Base-by-base conservation (phyloP, 306 rosid genomes). In the Malus asiatica region DNA sequence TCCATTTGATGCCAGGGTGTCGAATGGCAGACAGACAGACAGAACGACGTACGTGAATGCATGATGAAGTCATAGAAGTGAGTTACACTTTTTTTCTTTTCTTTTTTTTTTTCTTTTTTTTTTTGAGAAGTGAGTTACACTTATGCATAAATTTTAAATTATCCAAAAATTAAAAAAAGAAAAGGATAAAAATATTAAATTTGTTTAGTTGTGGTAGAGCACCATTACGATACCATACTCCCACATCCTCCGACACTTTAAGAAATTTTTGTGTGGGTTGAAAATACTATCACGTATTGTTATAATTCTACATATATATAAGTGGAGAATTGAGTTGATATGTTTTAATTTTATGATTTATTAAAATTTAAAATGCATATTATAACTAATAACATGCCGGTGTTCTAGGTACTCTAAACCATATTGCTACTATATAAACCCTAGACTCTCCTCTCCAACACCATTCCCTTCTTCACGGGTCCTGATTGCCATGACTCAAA, bases 11-110 rank as follows among this genome's bases (percentile, higher is more conserved):
- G 55, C 19, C 55, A 9, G 8, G n/a, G 4, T 3, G 25, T 4
- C 72, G 35, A 63, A 63, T 63, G 22, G 13, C 7, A n/a, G 3
- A 58, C 1, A 13, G 33, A 35, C 4, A 33, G 81, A 78, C 71
- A 23, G 8, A 32, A 44, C 73, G 64, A 76, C 65, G 69, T 76
- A 76, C 65, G 64, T 76, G 80, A 45, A 11, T 27, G 55, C 53
- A 64, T 76, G 62, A 19, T 57, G 69, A 14, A 44, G 13, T 12
- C 16, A 23, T 15, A 0, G 55, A 15, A 0, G 55, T 42, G 45
- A 40, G 5, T 40, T 40, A 40, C 45, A 40, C 45, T 9, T 40
- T 25, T 25, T 25, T 25, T 25, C 25, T 25, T 25, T 25, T 25
- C 25, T 25, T 25, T 25, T 25, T 25, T 25, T 25, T 25, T 25